Percentiles rank a stretch among this genome's conserved stretches.
Conservation (phyloP, 306 rosid genomes). For the Lagenaria siceraria region DNA sequence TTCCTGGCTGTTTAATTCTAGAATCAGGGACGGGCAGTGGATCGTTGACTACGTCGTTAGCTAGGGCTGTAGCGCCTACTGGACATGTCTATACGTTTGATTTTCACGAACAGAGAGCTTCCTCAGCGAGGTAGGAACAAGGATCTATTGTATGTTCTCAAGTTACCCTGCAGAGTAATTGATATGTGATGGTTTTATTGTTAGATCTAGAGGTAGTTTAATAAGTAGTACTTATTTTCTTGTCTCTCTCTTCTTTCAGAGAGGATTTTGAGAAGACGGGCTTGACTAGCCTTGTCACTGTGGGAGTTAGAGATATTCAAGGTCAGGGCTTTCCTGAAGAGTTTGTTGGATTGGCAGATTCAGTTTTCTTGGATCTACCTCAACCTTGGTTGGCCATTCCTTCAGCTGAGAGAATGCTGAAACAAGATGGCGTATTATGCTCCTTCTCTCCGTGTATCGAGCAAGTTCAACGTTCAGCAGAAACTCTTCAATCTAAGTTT, state of each 20-base stretch:
- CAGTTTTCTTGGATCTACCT: slow-evolving; percentile 79
- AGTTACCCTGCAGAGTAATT: not conserved
- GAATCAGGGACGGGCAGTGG: slow-evolving; percentile 96
- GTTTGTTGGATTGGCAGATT: slow-evolving; percentile 39
- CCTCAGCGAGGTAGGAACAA: slow-evolving; percentile 58
- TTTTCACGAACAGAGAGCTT: slow-evolving; percentile 85
- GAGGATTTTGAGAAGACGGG: slow-evolving; percentile 87
- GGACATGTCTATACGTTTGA: slow-evolving; percentile 79
- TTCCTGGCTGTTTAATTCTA: slow-evolving; percentile 74
- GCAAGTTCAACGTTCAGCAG: slow-evolving; percentile 64
- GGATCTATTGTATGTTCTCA: not conserved
- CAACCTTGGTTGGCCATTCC: slow-evolving; percentile 88
- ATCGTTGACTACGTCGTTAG: slow-evolving; percentile 79
- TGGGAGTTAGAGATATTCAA: slow-evolving; percentile 73
- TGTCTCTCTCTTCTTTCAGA: slow-evolving; percentile 19
- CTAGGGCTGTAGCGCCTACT: slow-evolving; percentile 60
- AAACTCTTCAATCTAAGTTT: slow-evolving; percentile 46
- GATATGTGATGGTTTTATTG: not conserved
- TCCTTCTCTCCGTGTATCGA: slow-evolving; percentile 83
- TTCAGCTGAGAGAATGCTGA: slow-evolving; percentile 62
- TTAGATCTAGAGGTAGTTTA: not conserved
- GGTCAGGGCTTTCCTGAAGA: slow-evolving; percentile 81
- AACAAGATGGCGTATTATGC: slow-evolving; percentile 56
- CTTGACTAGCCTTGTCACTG: slow-evolving; percentile 50
- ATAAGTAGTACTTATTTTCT: not conserved